Conservation (phyloP, 768 basidiomycete species). For the Rubroboletus pulcherrimus region DNA sequence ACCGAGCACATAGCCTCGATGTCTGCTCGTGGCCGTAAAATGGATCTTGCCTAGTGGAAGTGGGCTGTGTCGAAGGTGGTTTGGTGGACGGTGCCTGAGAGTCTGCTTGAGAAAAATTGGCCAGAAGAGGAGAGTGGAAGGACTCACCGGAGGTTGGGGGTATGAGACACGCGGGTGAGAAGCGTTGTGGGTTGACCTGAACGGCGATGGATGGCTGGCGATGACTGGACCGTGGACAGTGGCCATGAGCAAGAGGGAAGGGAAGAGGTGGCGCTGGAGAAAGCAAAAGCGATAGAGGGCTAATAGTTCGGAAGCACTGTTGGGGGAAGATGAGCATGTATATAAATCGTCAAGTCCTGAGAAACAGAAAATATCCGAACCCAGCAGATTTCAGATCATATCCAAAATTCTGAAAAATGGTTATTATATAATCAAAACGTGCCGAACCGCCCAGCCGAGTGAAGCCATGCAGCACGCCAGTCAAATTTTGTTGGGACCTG, state of each 20-base stretch:
- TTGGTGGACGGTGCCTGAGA: constrained; percentile 26
- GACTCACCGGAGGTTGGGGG: constrained; percentile 27
- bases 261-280: constrained; percentile 18
- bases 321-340: constrained; percentile 12
- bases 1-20: constrained; percentile 67
- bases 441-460: constrained; percentile 25
- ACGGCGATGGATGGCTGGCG: constrained; percentile 30
- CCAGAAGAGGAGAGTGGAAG: not conserved
- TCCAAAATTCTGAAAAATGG: not conserved
- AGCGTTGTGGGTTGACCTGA: constrained; percentile 22
- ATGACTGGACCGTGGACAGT: constrained; percentile 30
- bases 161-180: constrained; percentile 29
- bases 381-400: constrained; percentile 10
- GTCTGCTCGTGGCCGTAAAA: constrained; percentile 65
- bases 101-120: not conserved
- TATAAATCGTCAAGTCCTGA: constrained; percentile 24
- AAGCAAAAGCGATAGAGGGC: constrained; percentile 5
- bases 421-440: constrained; percentile 24
- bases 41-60: constrained; percentile 21
- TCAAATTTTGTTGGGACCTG: constrained; percentile 19
- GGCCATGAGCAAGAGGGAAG: constrained; percentile 21
- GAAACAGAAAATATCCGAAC: constrained; percentile 17
- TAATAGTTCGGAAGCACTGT: constrained; percentile 18
- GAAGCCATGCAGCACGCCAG: constrained; percentile 17
- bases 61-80: constrained; percentile 31